A percentile compares a stretch with the other conserved stretches of the same genome.
phyloP scores from a whole-genome alignment of 176 grass and related monocot species.

The Triticum aestivum region DNA sequence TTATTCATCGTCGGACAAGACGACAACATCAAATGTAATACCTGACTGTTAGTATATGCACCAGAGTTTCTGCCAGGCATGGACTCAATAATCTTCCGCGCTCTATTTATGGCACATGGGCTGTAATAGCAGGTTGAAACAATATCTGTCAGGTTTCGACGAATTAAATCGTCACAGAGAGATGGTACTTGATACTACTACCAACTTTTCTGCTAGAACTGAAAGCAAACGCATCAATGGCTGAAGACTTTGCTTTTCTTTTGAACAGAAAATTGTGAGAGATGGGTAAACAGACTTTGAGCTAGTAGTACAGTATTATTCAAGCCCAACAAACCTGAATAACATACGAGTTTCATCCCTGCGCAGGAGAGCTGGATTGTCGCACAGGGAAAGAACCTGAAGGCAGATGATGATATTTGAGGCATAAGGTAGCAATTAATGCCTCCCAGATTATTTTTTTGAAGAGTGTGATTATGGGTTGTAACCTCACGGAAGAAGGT shows the following conservation, averaged over 20 bases:
- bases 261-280: background rate
- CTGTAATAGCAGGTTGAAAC: constrained; percentile 29
- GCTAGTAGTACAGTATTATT: too few relatives aligned
- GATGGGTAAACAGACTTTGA: background rate
- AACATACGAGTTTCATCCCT: constrained; percentile 43
- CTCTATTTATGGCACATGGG: constrained; percentile 58
- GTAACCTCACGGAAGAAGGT: constrained; percentile 73
- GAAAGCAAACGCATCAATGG: background rate
- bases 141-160: background rate
- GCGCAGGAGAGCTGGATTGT: constrained; percentile 56
- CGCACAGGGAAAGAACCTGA: constrained; percentile 79
- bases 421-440: background rate
- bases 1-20: background rate
- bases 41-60: constrained; percentile 64
- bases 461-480: background rate
- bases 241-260: background rate
- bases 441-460: background rate
- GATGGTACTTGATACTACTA: background rate
- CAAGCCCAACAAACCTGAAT: constrained; percentile 51
- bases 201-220: background rate
- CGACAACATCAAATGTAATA: background rate
- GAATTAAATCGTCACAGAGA: too few relatives aligned
- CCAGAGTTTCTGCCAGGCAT: constrained; percentile 48
- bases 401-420: background rate
- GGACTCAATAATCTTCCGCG: constrained; percentile 33